Evolutionary conservation across 108 stramenopile species (phyloP), one percentile per base, ranked within the genome.

Genomic region (Parietichytrium sp.): DNA sequence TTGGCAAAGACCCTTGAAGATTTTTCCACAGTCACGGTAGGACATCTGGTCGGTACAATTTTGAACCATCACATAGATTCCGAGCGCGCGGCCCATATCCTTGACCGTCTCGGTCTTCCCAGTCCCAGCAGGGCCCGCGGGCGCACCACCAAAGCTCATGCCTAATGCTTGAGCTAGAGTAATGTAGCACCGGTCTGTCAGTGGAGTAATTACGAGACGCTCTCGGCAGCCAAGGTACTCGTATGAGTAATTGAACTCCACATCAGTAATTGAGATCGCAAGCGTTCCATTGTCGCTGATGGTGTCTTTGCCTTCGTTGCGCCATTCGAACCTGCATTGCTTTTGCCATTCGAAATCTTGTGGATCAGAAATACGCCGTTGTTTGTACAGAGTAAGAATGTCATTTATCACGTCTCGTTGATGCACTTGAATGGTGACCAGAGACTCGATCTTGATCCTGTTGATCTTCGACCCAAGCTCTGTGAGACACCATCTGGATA

Each of bases 291-390:
- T 90, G 50, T 81, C 85, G 45, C 87, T 86, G 16, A 92, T 91
- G 48, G 93, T 93, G 79, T 95, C 95, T 23, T 80, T 45, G 15
- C 84, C 89, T 42, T 91, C 93, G 15, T 92, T 90, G 16, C 93
- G 92, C 93, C 93, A 95, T 81, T 94, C 94, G 85, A 95, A 95
- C 15, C 95, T 84, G 18, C 92, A 93, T 84, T 95, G 95, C 80
- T 94, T 95, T 50, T 93, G 90, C 95, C 95, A 95, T 53, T 95
- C 94, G 79, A 95, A 95, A 83, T 94, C 93, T 82, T 93, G 93
- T 47, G 93, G 91, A 79, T 94, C 94, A 15, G 85, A 84, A 61
- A 94, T 92, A 79, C 88, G 89, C 61, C 45, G 36, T 2, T 6
- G 10, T 42, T 72, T 72, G 61, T 72, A 38, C 16, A 38, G 27